Evolutionary conservation across 352 stramenopile species (phyloP).

Genomic region (Globisporangium takayamanum): DNA sequence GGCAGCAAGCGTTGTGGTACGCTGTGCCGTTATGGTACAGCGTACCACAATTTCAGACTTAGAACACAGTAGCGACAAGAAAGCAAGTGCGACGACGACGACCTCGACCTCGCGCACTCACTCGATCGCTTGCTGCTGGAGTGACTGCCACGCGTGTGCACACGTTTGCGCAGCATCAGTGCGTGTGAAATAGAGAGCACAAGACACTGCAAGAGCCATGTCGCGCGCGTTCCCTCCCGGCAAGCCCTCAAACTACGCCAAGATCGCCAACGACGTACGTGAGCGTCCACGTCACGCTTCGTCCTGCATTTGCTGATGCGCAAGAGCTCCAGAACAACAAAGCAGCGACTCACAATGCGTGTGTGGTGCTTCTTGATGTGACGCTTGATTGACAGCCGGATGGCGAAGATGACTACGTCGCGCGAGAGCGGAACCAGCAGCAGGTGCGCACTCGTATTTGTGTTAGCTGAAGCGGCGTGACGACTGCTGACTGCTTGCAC

Average conservation of each 20-base stretch:
- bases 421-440: slow-evolving; percentile 41
- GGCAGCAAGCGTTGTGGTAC: too few relatives aligned
- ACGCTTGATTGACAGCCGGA: slow-evolving; percentile 26
- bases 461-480: too few relatives aligned
- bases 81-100: too few relatives aligned
- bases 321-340: not conserved
- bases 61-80: too few relatives aligned
- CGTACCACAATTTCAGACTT: too few relatives aligned
- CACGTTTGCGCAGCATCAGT: too few relatives aligned
- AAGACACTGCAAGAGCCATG: slow-evolving; percentile 18
- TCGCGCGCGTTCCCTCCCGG: slow-evolving; percentile 48
- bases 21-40: too few relatives aligned
- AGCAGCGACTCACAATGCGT: not conserved
- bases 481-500: too few relatives aligned
- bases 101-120: too few relatives aligned
- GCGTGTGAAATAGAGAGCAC: too few relatives aligned
- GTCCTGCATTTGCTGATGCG: not conserved
- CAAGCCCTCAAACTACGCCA: slow-evolving; percentile 62
- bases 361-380: not conserved
- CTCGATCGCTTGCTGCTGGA: too few relatives aligned
- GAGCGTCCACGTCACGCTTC: not conserved
- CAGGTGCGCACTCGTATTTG: slow-evolving; percentile 18
- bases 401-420: slow-evolving; percentile 54
- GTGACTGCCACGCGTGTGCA: too few relatives aligned
- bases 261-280: slow-evolving; percentile 63